Conservation (phyloP, 106 monocot species). For the Apostasia shenzhenica region DNA sequence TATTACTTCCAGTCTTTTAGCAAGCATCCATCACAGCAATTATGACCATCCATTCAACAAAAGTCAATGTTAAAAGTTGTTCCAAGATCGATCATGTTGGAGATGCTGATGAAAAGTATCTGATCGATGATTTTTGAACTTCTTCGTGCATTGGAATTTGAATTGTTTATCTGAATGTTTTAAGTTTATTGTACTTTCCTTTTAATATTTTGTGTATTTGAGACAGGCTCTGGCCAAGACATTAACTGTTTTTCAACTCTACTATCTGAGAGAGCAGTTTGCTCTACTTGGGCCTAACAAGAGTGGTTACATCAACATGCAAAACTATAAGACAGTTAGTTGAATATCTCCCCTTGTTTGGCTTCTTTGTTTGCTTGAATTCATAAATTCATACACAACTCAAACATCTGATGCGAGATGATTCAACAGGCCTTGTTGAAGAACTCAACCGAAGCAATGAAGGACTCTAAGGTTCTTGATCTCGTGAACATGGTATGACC, state of each 20-base stretch:
- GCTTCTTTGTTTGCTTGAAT: not conserved
- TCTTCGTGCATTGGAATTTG: not conserved
- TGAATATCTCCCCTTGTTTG: not conserved
- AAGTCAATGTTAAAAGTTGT: no score
- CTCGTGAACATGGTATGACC: slow-evolving; percentile 62
- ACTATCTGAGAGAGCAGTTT: slow-evolving; percentile 78
- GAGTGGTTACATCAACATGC: slow-evolving; percentile 69
- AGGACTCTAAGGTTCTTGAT: slow-evolving; percentile 89
- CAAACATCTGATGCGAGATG: not conserved
- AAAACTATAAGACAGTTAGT: slow-evolving; percentile 71
- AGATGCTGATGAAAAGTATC: no score
- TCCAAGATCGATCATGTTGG: no score
- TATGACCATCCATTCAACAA: no score
- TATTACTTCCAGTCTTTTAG: not conserved
- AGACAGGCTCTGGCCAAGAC: slow-evolving; percentile 83
- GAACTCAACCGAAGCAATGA: slow-evolving; percentile 85
- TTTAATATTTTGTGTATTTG: slow-evolving; percentile 6
- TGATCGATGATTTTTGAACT: no score
- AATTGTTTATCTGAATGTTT: not conserved
- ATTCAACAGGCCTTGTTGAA: slow-evolving; percentile 59
- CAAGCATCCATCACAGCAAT: no score
- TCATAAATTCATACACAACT: slow-evolving; percentile 3
- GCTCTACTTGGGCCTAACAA: slow-evolving; percentile 77
- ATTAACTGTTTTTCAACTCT: slow-evolving; percentile 55
- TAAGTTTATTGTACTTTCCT: not conserved